A percentile compares a stretch with the other conserved stretches of the same genome.
Conservation (phyloP, 208 protist genomes). For the Blechomonas ayalai region DNA sequence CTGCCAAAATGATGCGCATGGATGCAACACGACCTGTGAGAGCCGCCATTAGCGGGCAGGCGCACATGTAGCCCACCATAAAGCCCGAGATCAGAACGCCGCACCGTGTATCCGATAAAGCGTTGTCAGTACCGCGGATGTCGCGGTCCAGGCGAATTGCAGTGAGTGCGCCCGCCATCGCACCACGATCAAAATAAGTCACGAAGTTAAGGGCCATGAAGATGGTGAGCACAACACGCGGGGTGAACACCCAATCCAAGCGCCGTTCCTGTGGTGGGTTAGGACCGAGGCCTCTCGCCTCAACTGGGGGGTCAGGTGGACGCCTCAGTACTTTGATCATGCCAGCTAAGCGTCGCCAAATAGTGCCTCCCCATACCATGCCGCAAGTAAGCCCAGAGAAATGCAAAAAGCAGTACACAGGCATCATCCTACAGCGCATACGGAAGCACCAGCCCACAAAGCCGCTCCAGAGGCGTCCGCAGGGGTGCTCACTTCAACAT, state of each 20-base stretch:
- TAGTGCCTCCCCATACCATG: no score
- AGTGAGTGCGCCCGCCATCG: constrained; percentile 32
- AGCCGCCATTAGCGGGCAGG: constrained; percentile 56
- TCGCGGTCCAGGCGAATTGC: constrained; percentile 24
- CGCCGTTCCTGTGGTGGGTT: no score
- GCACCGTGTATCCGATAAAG: constrained; percentile 34
- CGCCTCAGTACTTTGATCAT: no score
- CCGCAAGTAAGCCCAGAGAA: no score
- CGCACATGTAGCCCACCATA: constrained; percentile 74
- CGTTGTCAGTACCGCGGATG: constrained; percentile 6
- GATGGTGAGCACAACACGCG: constrained; percentile 24
- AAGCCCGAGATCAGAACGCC: constrained; percentile 69
- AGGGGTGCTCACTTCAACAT: no score
- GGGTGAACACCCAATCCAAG: constrained; percentile 15
- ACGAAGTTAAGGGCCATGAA: constrained; percentile 73
- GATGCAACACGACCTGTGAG: constrained; percentile 24
- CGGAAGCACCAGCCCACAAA: no score
- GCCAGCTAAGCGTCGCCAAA: no score
- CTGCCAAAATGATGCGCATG: constrained; percentile 35
- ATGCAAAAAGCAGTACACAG: no score
- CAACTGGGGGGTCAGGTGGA: no score
- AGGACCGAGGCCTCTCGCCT: no score
- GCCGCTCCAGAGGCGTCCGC: no score
- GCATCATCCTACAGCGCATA: no score
- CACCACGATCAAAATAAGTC: constrained; percentile 80